Conservation (phyloP, 2,329 filamentous ascomycete species). For the Diplocarpon mali region DNA sequence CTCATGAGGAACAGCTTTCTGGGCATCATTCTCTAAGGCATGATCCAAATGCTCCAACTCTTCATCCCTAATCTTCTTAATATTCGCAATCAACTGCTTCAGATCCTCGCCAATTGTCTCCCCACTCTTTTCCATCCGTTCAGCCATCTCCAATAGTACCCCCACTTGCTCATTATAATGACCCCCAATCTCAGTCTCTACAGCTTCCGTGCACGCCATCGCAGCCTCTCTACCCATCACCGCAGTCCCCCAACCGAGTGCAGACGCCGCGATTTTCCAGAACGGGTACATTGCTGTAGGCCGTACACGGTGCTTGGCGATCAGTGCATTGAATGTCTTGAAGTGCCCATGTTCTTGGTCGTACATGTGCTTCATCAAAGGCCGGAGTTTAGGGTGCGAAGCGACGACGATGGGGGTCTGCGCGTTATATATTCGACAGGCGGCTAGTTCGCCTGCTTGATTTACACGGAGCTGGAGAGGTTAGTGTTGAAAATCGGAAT, state of each 20-base stretch:
- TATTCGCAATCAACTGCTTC: conserved; percentile 55
- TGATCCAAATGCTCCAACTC: conserved; percentile 95
- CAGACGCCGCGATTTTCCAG: conserved; percentile 71
- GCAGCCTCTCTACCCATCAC: conserved; percentile 84
- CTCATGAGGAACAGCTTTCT: conserved; percentile 83
- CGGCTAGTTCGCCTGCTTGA: conserved; percentile 94
- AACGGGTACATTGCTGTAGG: conserved; percentile 88
- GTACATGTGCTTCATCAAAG: conserved; percentile 95
- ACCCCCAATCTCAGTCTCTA: conserved; percentile 93
- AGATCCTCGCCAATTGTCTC: conserved; percentile 76
- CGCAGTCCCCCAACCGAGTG: conserved; percentile 81
- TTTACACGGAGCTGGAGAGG: conserved; percentile 69
- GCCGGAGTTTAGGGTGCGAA: conserved; percentile 75
- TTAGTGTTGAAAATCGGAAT: conserved; percentile 2
- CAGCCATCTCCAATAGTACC: conserved; percentile 68
- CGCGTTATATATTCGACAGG: conserved; percentile 83
- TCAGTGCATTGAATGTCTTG: conserved; percentile 68
- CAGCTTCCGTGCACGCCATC: conserved; percentile 97
- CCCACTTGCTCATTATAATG: conserved; percentile 94
- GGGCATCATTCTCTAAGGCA: conserved; percentile 85
- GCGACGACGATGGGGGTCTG: conserved; percentile 75
- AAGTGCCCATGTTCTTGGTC: conserved; percentile 90
- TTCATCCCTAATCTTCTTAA: conserved; percentile 83
- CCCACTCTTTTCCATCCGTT: conserved; percentile 62
- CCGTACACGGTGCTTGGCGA: conserved; percentile 78